Base-by-base conservation (phyloP, 1,139 yeast species). In the Scheffersomyces lignicola region DNA sequence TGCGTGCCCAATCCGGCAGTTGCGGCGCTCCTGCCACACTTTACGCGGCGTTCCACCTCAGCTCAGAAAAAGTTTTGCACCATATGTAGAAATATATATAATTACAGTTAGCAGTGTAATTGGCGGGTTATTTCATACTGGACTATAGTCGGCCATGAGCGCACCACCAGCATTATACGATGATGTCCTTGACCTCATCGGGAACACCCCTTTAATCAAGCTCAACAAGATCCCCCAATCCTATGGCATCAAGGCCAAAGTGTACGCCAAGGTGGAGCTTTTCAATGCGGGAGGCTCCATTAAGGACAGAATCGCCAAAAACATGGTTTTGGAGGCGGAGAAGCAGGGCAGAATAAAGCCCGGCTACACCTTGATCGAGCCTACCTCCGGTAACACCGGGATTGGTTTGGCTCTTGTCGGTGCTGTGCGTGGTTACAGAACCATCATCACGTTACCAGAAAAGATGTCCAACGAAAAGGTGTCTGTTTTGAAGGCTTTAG, bases 381-480 rank as follows among this genome's bases (percentile, higher is more conserved):
- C 95, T 37, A 87, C 96, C 21, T 83, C 92, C 10, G 95, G 95
- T 56, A 83, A 83, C 62, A 83, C 89, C 34, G 96, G 96, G 64
- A 87, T 87, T 55, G 96, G 95, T 44, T 73, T 87, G 49, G 95
- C 96, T 4, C 70, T 87, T 31, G 80, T 86, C 15, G 95, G 94
- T 48, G 95, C 95, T 29, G 87, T 87, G 34, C 80, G 77, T 55
- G 95, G 95, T 33, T 87, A 87, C 66, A 73, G 94, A 61, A 85
- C 94, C 38, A 87, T 87, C 54, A 87, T 87, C 58, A 86, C 95
- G 5, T 72, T 87, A 48, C 96, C 96, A 23, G 95, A 87, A 66
- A 87, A 87, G 67, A 87, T 87, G 96, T 84, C 94, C 25, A 86
- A 86, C 58, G 96, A 87, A 59, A 87, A 87, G 60, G 95, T 87